Base-by-base conservation (phyloP, 2,329 filamentous ascomycete species). In the Aspergillus ibericus region DNA sequence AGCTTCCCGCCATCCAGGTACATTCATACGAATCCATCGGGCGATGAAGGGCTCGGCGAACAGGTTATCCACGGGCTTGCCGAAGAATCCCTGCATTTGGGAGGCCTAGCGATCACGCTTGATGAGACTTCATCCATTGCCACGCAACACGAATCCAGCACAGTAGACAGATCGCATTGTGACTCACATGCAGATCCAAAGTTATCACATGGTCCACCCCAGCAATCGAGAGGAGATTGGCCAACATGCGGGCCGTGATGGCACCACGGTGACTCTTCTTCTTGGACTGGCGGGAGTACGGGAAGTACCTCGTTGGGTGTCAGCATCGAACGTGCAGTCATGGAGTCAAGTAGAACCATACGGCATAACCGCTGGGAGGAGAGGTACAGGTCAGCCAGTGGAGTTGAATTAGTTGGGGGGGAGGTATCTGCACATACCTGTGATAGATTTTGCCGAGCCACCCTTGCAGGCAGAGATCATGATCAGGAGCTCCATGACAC, bases 51-150 rank as follows among this genome's bases (percentile, higher is more conserved):
- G 93, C 75, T 99, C 95, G 53, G 95, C 95, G 68, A 96, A 92
- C 54, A 99, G 87, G 72, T 99, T 98, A 77, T 99, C 95, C 60
- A 99, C 93, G 0, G 95, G 95, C 68, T 93, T 96, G 72, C 91
- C 91, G 83, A 99, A 99, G 80, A 99, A 99, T 59, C 95, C 95
- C 79, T 99, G 95, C 92, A 98, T 98, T 80, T 98, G 95, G n/a
- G 90, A 92, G 54, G 91, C 91, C 78, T 80, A 61, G 54, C 32
- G 59, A 48, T 34, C 18, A 60, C 47, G 35, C 53, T 57, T 57
- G 52, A 59, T 68, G 44, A 67, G 66, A 62, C 60, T 60, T 48
- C 13, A 51, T 55, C 29, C 56, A 58, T 42, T 42, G 22, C 46
- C 46, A 18, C 34, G 50, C 38, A 52, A 48, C 55, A 48, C 42